Percentiles rank a stretch among this genome's conserved stretches.
These are phyloP conservation scores for Ganoderma sinense DNA, from an alignment of 1,284 basidiomycete genomes.

Conservation along the genomic window DNA sequence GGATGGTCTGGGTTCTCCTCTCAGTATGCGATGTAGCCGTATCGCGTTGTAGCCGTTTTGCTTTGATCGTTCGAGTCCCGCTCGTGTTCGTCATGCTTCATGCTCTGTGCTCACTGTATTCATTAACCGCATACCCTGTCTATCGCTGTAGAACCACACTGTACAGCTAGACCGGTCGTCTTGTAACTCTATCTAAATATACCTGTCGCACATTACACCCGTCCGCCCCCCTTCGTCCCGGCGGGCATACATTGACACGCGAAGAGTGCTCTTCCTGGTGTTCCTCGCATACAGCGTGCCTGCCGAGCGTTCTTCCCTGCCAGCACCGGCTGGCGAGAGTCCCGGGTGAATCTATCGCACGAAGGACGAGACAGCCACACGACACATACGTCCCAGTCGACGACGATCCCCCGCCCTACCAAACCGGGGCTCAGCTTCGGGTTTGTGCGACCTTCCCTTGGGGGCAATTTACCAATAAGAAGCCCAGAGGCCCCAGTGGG, in stretches of 20 bases:
- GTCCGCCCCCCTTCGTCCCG: not conserved
- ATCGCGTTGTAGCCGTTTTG: not conserved
- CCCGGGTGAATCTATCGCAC: not conserved
- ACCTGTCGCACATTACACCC: not conserved
- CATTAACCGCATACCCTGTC: not conserved
- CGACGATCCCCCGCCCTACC: conserved; percentile 6
- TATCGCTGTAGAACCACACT: not conserved
- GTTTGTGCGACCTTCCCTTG: not conserved
- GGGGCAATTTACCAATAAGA: not conserved
- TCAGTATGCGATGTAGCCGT: not conserved
- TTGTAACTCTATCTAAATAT: conserved; percentile 2
- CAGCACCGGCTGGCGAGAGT: not conserved
- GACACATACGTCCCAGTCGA: not conserved
- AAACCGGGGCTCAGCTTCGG: not conserved
- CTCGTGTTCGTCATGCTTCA: not conserved
- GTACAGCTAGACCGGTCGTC: not conserved
- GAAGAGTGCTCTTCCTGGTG: not conserved
- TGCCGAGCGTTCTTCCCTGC: not conserved
- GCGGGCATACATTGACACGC: not conserved
- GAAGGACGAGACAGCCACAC: not conserved
- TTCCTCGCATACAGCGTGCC: not conserved
- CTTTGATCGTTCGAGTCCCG: not conserved
- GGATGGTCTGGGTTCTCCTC: not conserved
- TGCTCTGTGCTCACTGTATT: not conserved
- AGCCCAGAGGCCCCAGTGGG: not conserved